Base-by-base conservation (phyloP, 345 rosid genomes). In the Linum usitatissimum region DNA sequence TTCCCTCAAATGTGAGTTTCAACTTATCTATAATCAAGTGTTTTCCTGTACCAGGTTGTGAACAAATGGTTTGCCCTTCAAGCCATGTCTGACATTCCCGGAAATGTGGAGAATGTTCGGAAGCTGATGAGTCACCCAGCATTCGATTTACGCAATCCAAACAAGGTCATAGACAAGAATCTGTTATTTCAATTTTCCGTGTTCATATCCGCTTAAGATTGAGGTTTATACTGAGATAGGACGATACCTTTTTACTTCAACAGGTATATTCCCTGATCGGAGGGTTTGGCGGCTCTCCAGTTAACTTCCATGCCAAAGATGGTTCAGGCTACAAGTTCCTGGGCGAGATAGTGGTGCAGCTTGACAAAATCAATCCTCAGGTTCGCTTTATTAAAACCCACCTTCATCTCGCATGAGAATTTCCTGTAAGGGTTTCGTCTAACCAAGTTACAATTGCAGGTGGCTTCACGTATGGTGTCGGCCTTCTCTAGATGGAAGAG, bases 401-500 rank as follows among this genome's bases (percentile, higher is more conserved):
- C 23, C 20, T 28, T 42, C 17, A 42, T 39, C 8, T 34, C 8
- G 0, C 38, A 5, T 1, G 38, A 5, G 6, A 34, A 7, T 34
- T 34, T 34, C 38, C 38, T 34, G n/a, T n/a, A 34, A 34, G 8
- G 45, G 6, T 14, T 61, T 60, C 12, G 18, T 30, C 14, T 51
- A 8, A 39, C 58, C 1, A 45, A 15, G 14, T 45, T 10, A 12
- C 51, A 0, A 53, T 66, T 66, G 18, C 76, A 89, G 97, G 96
- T 90, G 74, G 99, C 97, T 7, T 90, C 96, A 30, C 79, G 99
- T 57, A 83, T 84, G 95, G 96, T 94, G 38, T 87, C 97, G 23
- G 89, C 99, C 62, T 88, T 94, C 84, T 94, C 99, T 23, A 83
- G 95, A 82, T 90, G 99, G 99, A 90, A 60, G 80, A 96, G 96